These are phyloP conservation scores for Knufia petricola DNA, from an alignment of 2,329 filamentous ascomycete species.

Conservation along the genomic window DNA sequence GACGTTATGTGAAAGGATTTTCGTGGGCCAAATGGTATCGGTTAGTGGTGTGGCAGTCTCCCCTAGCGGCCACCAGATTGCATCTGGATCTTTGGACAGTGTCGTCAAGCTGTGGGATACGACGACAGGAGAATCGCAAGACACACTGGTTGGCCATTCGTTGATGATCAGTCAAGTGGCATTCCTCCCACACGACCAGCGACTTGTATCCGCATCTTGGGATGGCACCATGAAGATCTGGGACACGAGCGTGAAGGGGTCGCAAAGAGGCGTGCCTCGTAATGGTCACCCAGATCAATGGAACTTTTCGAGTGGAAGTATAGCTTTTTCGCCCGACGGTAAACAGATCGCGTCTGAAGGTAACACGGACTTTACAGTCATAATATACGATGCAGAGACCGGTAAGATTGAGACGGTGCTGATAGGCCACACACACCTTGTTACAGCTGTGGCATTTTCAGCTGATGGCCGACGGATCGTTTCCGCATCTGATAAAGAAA, in stretches of 20 bases:
- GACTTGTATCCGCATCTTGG: slow-evolving; percentile 11
- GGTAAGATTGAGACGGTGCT: neutral
- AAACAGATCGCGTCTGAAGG: neutral
- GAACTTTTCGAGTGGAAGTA: neutral
- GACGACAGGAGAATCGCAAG: neutral
- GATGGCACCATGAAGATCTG: slow-evolving; percentile 12
- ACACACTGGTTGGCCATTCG: slow-evolving; percentile 1
- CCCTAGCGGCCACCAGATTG: slow-evolving; percentile 17
- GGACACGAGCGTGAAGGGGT: no score
- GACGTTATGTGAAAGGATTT: neutral
- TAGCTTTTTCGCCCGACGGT: neutral
- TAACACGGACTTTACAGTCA: slow-evolving; percentile 10
- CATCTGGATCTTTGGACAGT: slow-evolving; percentile 8
- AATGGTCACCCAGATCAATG: neutral
- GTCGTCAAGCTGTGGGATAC: slow-evolving; percentile 5
- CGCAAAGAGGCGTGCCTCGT: neutral
- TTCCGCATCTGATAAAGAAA: slow-evolving; percentile 7
- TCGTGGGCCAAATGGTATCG: neutral
- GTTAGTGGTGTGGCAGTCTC: slow-evolving; percentile 18
- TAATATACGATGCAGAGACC: slow-evolving; percentile 12
- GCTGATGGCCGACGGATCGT: slow-evolving; percentile 17
- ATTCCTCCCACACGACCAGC: slow-evolving; percentile 9
- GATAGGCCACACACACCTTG: neutral
- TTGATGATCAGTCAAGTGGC: neutral
- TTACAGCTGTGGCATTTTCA: slow-evolving; percentile 18